These are phyloP conservation scores for Verticillium zaregamsianum DNA, from an alignment of 2,329 filamentous ascomycete genomes.

Conservation along the genomic window DNA sequence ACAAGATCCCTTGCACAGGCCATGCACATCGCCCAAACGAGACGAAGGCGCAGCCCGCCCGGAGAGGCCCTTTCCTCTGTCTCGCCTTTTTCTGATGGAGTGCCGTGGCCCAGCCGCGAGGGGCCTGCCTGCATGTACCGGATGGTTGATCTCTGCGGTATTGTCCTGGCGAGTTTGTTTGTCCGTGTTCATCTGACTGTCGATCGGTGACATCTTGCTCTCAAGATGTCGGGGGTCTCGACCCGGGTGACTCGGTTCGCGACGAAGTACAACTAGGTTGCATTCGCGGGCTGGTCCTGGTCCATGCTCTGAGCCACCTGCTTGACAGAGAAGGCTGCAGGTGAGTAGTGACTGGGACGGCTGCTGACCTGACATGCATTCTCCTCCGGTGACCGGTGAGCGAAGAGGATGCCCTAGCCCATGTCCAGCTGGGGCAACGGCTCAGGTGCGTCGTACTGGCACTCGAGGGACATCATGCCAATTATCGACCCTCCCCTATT, in stretches of 20 bases:
- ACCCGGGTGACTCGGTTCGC: not conserved
- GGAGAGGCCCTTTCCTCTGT: not conserved
- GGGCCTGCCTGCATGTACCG: not conserved
- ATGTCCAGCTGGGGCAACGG: not conserved
- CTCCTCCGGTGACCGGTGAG: not conserved
- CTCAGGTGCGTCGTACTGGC: not conserved
- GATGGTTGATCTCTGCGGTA: constrained; percentile 10
- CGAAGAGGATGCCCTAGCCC: not conserved
- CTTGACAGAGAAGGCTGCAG: not conserved
- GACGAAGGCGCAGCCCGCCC: constrained; percentile 7
- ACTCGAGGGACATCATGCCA: not conserved
- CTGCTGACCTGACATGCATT: not conserved
- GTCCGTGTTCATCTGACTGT: not conserved
- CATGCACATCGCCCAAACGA: constrained; percentile 10
- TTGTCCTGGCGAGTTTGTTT: not conserved
- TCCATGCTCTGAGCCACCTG: not conserved
- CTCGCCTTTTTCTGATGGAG: not conserved
- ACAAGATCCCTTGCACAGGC: constrained; percentile 3
- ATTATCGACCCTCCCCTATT: too few species aligned
- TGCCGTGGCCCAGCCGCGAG: not conserved
- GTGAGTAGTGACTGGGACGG: not conserved
- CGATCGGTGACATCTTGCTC: not conserved
- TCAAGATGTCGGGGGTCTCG: not conserved
- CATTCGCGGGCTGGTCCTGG: not conserved
- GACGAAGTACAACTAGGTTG: not conserved